Evolutionary conservation across 371 early-diverging fungal genomes (phyloP), one percentile per base, ranked within the genome.

Genomic region (Apophysomyces ossiformis): DNA sequence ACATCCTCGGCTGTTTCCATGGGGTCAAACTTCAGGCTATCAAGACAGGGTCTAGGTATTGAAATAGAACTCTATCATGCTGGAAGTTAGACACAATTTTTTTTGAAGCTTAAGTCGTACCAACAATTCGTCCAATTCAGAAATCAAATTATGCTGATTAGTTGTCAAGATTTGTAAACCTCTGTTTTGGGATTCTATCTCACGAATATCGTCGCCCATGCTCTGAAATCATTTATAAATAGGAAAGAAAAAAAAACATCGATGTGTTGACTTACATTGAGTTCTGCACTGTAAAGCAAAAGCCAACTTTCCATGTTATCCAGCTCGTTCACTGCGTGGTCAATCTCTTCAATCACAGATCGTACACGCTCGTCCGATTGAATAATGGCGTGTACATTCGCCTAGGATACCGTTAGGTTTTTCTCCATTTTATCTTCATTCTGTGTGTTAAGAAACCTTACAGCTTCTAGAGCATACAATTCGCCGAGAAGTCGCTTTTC

Each of bases 171-270:
- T 86, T 74, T 96, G 96, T 67, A 98, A 86, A 37, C 89, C 91
- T 61, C 96, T 92, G 76, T 96, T 97, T 70, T 92, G 90, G 12
- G 91, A 83, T 79, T 96, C 95, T 64, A 98, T 96, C 66, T 95
- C 93, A 76, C 92, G 93, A 61, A 96, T 95, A 77, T 96, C 96
- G 74, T 95, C 93, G 35, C 95, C 97, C 94, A 96, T 96, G 60
- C 89, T 86, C 92, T 93, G 71, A 11, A 46, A 4, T 7, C 0
- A 41, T 32, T 15, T 11, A 44, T 59, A 26, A 39, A 44, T 56
- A 41, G 43, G 6, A 61, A 26, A 26, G 32, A 0, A 26, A 26
- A 26, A 26, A 18, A 50, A 56, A n/a, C 44, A 60, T 38, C 32
- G 46, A 32, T 61, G 13, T 41, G 38, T 37, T 57, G 12, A 63